phyloP scores from a whole-genome alignment of 805 yeast genomes.

The Teunomyces kruisii region DNA sequence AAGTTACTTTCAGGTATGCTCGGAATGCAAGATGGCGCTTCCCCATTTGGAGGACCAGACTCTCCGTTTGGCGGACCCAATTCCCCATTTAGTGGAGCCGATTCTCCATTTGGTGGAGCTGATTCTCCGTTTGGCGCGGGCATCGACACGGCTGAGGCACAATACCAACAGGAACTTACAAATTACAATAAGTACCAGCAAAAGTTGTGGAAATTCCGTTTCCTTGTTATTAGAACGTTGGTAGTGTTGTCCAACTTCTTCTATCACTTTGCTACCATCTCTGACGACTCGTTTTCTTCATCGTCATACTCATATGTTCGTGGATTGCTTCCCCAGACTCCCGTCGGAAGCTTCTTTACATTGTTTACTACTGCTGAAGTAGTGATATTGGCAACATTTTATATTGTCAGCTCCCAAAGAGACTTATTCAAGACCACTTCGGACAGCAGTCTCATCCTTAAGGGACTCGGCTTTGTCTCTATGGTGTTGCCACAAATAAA shows the following conservation, averaged over 20 bases:
- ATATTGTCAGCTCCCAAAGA: slow-evolving; percentile 23
- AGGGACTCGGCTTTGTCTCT: slow-evolving; percentile 30
- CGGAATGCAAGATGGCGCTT: slow-evolving; percentile 4
- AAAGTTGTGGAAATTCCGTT: slow-evolving; percentile 29
- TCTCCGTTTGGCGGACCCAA: slow-evolving; percentile 6
- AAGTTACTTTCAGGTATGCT: slow-evolving; percentile 1
- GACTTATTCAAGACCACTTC: slow-evolving; percentile 23
- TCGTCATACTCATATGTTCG: slow-evolving; percentile 28
- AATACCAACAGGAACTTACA: slow-evolving; percentile 29
- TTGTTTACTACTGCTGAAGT: slow-evolving; percentile 33
- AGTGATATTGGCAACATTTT: slow-evolving; percentile 33
- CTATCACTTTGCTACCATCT: slow-evolving; percentile 27
- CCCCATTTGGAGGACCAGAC: neutral
- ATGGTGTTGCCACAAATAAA: slow-evolving; percentile 34
- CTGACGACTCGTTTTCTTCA: slow-evolving; percentile 21
- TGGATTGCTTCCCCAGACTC: slow-evolving; percentile 12
- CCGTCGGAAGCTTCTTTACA: slow-evolving; percentile 22
- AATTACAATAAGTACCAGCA: slow-evolving; percentile 34
- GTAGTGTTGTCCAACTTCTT: slow-evolving; percentile 29
- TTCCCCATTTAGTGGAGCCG: slow-evolving; percentile 4
- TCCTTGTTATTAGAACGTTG: slow-evolving; percentile 29
- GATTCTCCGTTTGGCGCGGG: slow-evolving; percentile 3
- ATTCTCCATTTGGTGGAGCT: slow-evolving; percentile 3
- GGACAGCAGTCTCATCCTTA: slow-evolving; percentile 27
- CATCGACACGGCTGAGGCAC: slow-evolving; percentile 16